A percentile compares a stretch with the other conserved stretches of the same genome.
Evolutionary conservation across 129 eudicot species (phyloP).

Genomic region (Lonicera japonica): DNA sequence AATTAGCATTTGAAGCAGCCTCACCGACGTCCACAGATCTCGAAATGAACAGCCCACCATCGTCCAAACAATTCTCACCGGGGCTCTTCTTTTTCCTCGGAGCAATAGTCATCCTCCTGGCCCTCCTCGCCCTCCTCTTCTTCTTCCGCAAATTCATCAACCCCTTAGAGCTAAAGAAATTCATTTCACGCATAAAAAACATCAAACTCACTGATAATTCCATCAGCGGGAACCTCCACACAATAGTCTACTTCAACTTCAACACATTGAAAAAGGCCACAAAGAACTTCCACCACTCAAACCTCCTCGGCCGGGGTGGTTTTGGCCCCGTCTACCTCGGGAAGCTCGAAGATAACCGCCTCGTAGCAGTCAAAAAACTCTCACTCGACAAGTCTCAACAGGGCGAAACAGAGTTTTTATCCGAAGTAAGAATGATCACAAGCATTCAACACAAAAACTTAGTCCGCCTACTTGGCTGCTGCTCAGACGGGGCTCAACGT

Average conservation of each 20-base stretch:
- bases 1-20: not conserved
- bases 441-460: slow-evolving; percentile 84
- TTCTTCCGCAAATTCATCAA: slow-evolving; percentile 34
- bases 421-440: slow-evolving; percentile 72
- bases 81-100: slow-evolving; percentile 49
- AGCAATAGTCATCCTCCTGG: slow-evolving; percentile 34
- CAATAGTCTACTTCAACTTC: slow-evolving; percentile 51
- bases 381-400: slow-evolving; percentile 54
- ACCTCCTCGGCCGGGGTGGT: slow-evolving; percentile 76
- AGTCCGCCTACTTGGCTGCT: slow-evolving; percentile 72
- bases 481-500: slow-evolving; percentile 59
- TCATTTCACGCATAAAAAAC: slow-evolving; percentile 22
- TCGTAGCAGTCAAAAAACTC: slow-evolving; percentile 63
- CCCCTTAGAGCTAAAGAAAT: slow-evolving; percentile 17
- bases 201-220: slow-evolving; percentile 38
- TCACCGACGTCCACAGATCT: not conserved
- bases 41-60: not conserved
- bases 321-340: slow-evolving; percentile 78
- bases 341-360: slow-evolving; percentile 52
- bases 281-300: slow-evolving; percentile 41
- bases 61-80: slow-evolving; percentile 1
- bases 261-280: slow-evolving; percentile 59
- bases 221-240: slow-evolving; percentile 42
- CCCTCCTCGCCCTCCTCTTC: slow-evolving; percentile 34
- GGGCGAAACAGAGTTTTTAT: slow-evolving; percentile 64